Evolutionary conservation across 352 stramenopile species (phyloP), one percentile per base, ranked within the genome.

Genomic region (Phytopythium montanum): DNA sequence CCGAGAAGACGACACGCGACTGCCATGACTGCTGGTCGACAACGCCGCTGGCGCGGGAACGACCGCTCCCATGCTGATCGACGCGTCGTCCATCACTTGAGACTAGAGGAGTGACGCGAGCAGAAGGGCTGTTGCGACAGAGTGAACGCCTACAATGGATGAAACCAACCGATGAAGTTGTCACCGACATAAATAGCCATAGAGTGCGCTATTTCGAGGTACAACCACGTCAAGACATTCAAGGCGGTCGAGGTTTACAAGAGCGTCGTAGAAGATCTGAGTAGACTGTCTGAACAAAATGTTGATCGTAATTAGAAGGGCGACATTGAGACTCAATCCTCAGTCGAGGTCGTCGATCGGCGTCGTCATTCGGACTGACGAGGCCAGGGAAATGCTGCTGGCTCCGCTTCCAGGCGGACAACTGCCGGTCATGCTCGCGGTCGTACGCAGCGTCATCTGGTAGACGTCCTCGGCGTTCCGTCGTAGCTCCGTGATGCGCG

Each of bases 381-480:
- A 31, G 13, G 23, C 21, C 3, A 51, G 25, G 23, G 39, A 26
- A 21, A 26, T n/a, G 19, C 39, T 21, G 18, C 39, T 46, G 19
- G 19, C 7, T 18, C 6, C 21, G 39, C 38, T 45, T 10, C 38
- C 18, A 23, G 38, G 2, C 8, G 23, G 39, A 9, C 19, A 25
- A 39, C 48, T 54, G 48, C 28, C 28, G 1, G 28, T 26, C 33
- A 73, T 73, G 13, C 59, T 70, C 55, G 65, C 48, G 13, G 69
- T 71, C 42, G 69, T 70, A 29, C 50, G 42, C 19, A 59, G 50
- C 16, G 65, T 71, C 16, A 73, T 13, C 31, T 73, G 65, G 57
- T 71, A 76, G 12, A 70, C 65, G 48, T 59, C 69, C 57, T 76
- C 68, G 29, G 65, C 68, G 16, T 66, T 70, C 45, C 66, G 55